Base-by-base conservation (phyloP, 768 basidiomycete species). In the Leccinum uliginosum region DNA sequence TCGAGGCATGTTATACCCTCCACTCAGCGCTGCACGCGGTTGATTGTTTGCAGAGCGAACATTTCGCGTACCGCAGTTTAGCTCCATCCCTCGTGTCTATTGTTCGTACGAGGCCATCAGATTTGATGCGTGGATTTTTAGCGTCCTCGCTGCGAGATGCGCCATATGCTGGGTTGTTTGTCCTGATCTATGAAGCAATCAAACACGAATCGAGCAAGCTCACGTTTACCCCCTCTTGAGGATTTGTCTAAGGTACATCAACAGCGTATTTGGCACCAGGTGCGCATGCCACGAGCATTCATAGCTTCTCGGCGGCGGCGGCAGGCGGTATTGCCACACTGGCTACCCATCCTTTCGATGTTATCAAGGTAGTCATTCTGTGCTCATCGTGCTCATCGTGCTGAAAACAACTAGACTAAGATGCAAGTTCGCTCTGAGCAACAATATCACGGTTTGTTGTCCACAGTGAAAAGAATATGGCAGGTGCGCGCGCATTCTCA, bases 91-190 rank as follows among this genome's bases (percentile, higher is more conserved):
- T 92, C 35, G 46, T 74, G 5, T 79, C 83, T 9, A 80, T 92
- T 35, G 70, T 76, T 3, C 85, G 83, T n/a, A 78, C 79, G 66
- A 93, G 94, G 3, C 84, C 90, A 4, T 81, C 84, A 23, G 93
- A 92, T 60, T 76, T 95, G 27, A 83, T 94, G 65, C 87, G 91
- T 48, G 95, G 95, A 0, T 87, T 93, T 66, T 64, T 88, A 23
- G 91, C 93, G 1, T 92, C 93, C 1, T 89, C 93, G 2, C 77
- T 94, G n/a, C 83, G 95, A 48, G 95, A 98, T 70, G 95, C 93
- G 12, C 95, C 95, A 1, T 93, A 95, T 64, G 93, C 95, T 1
- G 95, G 94, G 3, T 71, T 97, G 6, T 98, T 94, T 64, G 77
- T 96, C 34, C 82, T 93, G 3, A 83, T 87, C 57, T 98, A 98